phyloP scores from a whole-genome alignment of 2,329 filamentous ascomycete genomes.

The Orbilia javanica region DNA sequence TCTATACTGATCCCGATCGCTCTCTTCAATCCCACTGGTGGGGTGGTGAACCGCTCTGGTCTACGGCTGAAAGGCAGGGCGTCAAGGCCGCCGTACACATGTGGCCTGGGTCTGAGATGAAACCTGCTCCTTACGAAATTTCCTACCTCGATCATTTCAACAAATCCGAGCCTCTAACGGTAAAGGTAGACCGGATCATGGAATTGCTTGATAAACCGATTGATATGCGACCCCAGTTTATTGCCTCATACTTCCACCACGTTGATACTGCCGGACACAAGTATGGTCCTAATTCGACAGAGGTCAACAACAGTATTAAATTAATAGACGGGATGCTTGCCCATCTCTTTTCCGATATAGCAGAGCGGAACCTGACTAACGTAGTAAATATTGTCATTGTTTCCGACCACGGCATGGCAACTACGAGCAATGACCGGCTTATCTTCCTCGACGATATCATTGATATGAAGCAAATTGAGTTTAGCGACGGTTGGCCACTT shows the following conservation, averaged over 20 bases:
- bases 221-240: slow-evolving; percentile 82
- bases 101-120: slow-evolving; percentile 97
- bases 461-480: slow-evolving; percentile 80
- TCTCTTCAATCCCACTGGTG: slow-evolving; percentile 93
- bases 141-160: slow-evolving; percentile 88
- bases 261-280: slow-evolving; percentile 88
- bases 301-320: slow-evolving; percentile 82
- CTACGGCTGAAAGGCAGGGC: slow-evolving; percentile 85
- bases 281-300: slow-evolving; percentile 94
- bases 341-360: slow-evolving; percentile 79
- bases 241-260: slow-evolving; percentile 93
- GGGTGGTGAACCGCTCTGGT: slow-evolving; percentile 93
- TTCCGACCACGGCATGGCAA: slow-evolving; percentile 98
- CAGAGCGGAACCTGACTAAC: slow-evolving; percentile 83
- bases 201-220: slow-evolving; percentile 83
- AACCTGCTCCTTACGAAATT: slow-evolving; percentile 80
- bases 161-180: slow-evolving; percentile 77
- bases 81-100: slow-evolving; percentile 89
- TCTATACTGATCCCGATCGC: slow-evolving; percentile 80
- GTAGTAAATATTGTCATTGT: slow-evolving; percentile 97
- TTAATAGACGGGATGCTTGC: slow-evolving; percentile 87
- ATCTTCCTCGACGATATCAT: slow-evolving; percentile 92
- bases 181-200: slow-evolving; percentile 83
- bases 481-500: slow-evolving; percentile 93
- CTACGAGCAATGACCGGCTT: slow-evolving; percentile 82